Conservation (phyloP, 192 early-diverging fungal genomes). For the Linnemannia elongata region DNA sequence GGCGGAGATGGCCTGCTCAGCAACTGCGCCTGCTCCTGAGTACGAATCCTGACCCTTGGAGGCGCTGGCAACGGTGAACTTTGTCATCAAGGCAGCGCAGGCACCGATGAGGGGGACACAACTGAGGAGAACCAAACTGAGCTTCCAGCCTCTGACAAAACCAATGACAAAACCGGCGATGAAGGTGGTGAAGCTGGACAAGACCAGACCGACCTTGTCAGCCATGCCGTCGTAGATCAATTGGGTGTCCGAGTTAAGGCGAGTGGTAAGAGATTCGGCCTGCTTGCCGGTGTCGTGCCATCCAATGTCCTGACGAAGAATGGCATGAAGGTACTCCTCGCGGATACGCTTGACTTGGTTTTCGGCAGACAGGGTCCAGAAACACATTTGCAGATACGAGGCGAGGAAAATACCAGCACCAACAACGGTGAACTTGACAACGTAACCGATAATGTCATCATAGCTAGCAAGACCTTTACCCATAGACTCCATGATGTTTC, state of each 20-base stretch:
- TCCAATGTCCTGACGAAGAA: slow-evolving; percentile 89
- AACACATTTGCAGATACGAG: slow-evolving; percentile 73
- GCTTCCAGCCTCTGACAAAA: slow-evolving; percentile 84
- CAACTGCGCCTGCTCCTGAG: slow-evolving; percentile 87
- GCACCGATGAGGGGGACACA: slow-evolving; percentile 81
- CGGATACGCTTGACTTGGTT: slow-evolving; percentile 71
- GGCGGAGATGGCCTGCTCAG: slow-evolving; percentile 85
- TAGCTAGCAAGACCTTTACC: background rate
- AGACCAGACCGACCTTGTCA: slow-evolving; percentile 83
- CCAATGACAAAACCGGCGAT: slow-evolving; percentile 82
- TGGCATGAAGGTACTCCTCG: slow-evolving; percentile 78
- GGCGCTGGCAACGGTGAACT: slow-evolving; percentile 63
- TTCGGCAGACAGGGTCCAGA: slow-evolving; percentile 74
- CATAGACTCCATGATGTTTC: slow-evolving; percentile 17
- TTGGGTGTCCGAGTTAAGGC: slow-evolving; percentile 89
- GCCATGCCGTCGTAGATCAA: slow-evolving; percentile 92
- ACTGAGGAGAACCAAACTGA: slow-evolving; percentile 85
- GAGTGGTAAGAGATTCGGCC: slow-evolving; percentile 85
- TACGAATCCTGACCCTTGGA: slow-evolving; percentile 77
- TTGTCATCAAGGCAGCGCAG: slow-evolving; percentile 68
- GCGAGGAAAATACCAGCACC: slow-evolving; percentile 68
- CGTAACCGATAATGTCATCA: background rate
- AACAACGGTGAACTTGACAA: slow-evolving; percentile 52
- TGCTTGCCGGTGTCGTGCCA: slow-evolving; percentile 90
- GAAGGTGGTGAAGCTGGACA: slow-evolving; percentile 80